phyloP scores from a whole-genome alignment of 371 early-diverging fungal species.

The Zopfochytrium polystomum region DNA sequence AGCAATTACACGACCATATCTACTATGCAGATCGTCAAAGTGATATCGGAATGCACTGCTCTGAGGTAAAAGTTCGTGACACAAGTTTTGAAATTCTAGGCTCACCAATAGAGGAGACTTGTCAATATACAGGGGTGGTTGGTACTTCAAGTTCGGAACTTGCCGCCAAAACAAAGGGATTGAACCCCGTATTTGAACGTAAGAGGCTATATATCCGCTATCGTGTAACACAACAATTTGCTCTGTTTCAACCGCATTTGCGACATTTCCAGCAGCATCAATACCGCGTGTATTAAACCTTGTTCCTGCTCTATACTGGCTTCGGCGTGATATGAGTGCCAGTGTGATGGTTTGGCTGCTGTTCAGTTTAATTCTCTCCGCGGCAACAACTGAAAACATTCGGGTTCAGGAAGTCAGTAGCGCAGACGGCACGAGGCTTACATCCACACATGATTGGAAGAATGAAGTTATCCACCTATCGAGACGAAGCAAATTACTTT shows the following conservation, averaged over 20 bases:
- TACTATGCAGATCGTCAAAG: slow-evolving; percentile 61
- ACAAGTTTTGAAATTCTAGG: too few relatives aligned
- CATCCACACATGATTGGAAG: slow-evolving; percentile 90
- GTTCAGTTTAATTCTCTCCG: too few relatives aligned
- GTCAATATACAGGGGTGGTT: slow-evolving; percentile 78
- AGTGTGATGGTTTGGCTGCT: slow-evolving; percentile 63
- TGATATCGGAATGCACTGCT: slow-evolving; percentile 59
- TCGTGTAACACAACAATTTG: slow-evolving; percentile 66
- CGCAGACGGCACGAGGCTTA: too few relatives aligned
- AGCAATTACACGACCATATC: slow-evolving; percentile 78
- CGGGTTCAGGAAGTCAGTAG: too few relatives aligned
- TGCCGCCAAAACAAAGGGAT: slow-evolving; percentile 98
- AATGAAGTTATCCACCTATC: too few relatives aligned
- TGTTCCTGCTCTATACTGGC: slow-evolving; percentile 73
- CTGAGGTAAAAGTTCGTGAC: too few relatives aligned
- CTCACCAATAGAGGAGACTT: slow-evolving; percentile 65
- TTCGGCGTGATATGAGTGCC: slow-evolving; percentile 78
- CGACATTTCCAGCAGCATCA: slow-evolving; percentile 88
- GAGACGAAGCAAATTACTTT: too few relatives aligned
- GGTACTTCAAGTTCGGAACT: slow-evolving; percentile 84
- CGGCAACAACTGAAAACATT: too few relatives aligned
- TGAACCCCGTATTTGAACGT: slow-evolving; percentile 95
- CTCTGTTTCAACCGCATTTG: slow-evolving; percentile 99
- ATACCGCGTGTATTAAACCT: slow-evolving; percentile 95
- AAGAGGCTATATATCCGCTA: slow-evolving; percentile 44